Conservation (phyloP, 305 asterid species). For the Fraxinus paxiana region DNA sequence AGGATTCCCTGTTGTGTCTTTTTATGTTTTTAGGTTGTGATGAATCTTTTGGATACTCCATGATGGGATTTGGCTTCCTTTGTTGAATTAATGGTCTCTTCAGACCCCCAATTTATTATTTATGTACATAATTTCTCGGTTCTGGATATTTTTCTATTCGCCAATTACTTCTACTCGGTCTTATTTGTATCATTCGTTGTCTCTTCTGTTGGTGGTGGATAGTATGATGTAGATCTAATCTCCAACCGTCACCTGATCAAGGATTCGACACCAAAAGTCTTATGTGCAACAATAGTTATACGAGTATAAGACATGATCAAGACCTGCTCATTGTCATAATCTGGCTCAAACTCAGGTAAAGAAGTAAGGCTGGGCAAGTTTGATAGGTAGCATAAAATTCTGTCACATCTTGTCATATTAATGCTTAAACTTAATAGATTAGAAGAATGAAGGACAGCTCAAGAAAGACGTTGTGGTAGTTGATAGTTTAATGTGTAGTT, state of each 20-base stretch:
- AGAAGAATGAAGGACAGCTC: neutral
- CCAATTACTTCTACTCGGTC: neutral
- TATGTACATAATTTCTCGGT: neutral
- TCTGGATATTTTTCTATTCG: neutral
- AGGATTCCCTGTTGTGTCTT: neutral
- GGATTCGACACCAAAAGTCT: neutral
- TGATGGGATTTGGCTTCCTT: constrained; percentile 23
- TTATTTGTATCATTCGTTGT: neutral
- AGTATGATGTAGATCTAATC: neutral
- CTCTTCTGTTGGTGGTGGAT: neutral
- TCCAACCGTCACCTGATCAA: neutral
- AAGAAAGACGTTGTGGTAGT: neutral
- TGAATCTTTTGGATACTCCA: constrained; percentile 20
- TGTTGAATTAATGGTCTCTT: neutral
- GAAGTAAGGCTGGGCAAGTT: neutral
- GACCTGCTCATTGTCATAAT: neutral
- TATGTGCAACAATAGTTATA: neutral
- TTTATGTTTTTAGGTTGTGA: neutral
- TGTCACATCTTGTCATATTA: neutral
- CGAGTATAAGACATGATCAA: neutral
- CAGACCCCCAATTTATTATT: neutral
- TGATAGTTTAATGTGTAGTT: neutral
- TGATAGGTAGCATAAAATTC: neutral
- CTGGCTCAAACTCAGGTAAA: neutral
- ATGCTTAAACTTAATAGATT: neutral